Percentiles rank a stretch among this genome's conserved stretches.
These are phyloP conservation scores for Colletotrichum tropicale DNA, from an alignment of 2,329 filamentous ascomycete species.

Conservation along the genomic window DNA sequence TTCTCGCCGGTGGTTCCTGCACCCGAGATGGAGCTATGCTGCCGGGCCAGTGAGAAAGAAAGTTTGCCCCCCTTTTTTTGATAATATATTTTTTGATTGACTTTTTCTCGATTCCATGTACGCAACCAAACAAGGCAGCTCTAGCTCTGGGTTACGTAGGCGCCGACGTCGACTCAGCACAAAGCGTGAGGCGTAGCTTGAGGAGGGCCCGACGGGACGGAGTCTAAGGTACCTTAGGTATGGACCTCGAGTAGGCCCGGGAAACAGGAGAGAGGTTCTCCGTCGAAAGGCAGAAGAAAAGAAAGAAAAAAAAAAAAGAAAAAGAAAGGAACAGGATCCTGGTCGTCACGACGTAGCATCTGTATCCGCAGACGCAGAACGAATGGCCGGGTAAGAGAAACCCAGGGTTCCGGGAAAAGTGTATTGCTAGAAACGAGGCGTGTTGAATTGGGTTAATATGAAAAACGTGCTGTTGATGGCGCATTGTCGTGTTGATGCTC, in stretches of 20 bases:
- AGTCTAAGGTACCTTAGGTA: neutral
- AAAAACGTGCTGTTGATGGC: neutral
- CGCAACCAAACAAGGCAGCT: no score
- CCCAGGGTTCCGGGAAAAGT: slow-evolving; percentile 1
- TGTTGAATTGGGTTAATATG: neutral
- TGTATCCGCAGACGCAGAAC: neutral
- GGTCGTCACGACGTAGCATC: neutral
- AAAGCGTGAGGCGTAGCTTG: neutral
- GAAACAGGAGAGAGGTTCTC: neutral
- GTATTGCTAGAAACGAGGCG: neutral
- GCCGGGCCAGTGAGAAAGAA: neutral
- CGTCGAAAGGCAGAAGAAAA: neutral
- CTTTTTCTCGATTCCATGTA: neutral
- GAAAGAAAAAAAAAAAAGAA: no score
- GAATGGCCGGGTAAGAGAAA: neutral
- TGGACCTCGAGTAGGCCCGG: neutral
- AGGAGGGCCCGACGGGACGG: neutral
- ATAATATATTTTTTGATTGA: neutral
- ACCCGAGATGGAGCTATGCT: neutral
- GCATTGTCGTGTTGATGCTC: neutral
- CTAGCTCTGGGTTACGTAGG: neutral
- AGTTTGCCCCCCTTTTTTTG: neutral
- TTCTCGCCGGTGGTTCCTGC: neutral
- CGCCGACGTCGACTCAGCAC: neutral
- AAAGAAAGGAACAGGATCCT: neutral